phyloP scores from a whole-genome alignment of 768 basidiomycete genomes.

The Macrolepiota dolichaula region DNA sequence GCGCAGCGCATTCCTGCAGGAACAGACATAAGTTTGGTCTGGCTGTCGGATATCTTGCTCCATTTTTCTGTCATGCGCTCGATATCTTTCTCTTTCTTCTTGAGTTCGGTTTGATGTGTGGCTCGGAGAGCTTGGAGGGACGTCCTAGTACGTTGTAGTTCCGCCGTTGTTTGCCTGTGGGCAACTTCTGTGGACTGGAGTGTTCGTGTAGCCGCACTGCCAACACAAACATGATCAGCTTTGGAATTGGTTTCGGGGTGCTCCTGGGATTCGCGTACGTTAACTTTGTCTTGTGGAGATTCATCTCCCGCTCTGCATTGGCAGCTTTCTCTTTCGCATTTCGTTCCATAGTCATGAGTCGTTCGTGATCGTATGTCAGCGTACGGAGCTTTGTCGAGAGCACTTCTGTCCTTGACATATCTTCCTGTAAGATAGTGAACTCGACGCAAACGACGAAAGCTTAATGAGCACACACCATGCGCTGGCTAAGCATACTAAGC shows the following conservation, averaged over 20 bases:
- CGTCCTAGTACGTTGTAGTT: conserved; percentile 71
- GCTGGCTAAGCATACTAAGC: conserved; percentile 70
- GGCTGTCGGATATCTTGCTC: conserved; percentile 66
- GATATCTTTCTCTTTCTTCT: conserved; percentile 78
- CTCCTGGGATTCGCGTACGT: conserved; percentile 44
- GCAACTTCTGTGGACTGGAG: conserved; percentile 58
- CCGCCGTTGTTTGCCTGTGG: conserved; percentile 67
- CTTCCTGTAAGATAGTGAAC: conserved; percentile 36
- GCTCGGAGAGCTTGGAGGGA: conserved; percentile 66
- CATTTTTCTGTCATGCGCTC: conserved; percentile 75
- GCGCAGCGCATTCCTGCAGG: conserved; percentile 53
- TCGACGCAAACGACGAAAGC: not conserved
- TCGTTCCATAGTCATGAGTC: conserved; percentile 63
- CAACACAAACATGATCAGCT: conserved; percentile 1
- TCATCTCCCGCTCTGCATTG: conserved; percentile 76
- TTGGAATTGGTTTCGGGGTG: not conserved
- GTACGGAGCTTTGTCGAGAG: conserved; percentile 72
- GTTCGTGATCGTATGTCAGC: conserved; percentile 77
- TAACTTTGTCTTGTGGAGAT: conserved; percentile 67
- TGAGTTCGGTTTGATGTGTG: conserved; percentile 67
- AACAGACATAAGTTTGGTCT: conserved; percentile 50
- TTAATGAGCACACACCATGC: conserved; percentile 51
- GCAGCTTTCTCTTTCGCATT: conserved; percentile 57
- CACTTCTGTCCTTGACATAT: conserved; percentile 78
- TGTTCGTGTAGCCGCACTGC: conserved; percentile 48